phyloP scores from a whole-genome alignment of 345 rosid genomes.

The Toxicodendron radicans region DNA sequence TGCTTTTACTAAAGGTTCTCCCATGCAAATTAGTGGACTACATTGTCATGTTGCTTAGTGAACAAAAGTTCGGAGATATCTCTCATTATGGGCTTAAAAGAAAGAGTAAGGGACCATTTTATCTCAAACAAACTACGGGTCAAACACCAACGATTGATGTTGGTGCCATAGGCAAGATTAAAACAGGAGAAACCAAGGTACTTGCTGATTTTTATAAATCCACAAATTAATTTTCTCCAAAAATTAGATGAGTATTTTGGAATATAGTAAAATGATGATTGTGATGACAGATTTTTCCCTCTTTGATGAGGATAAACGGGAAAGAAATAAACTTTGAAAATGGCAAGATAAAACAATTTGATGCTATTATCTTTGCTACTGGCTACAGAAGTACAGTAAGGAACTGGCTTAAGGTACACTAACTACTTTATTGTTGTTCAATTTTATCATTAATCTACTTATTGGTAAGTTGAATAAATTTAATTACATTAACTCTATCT shows the following conservation, averaged over 20 bases:
- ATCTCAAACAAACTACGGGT: slow-evolving; percentile 9
- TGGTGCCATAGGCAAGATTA: slow-evolving; percentile 20
- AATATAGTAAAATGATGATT: background rate
- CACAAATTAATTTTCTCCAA: background rate
- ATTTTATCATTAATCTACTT: no score
- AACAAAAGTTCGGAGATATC: background rate
- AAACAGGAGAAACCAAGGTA: slow-evolving; percentile 11
- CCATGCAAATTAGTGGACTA: slow-evolving; percentile 7
- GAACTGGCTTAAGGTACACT: slow-evolving; percentile 12
- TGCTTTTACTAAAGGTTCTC: background rate
- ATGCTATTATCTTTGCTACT: slow-evolving; percentile 19
- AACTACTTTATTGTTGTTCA: no score
- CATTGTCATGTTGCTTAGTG: background rate
- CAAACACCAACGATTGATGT: slow-evolving; percentile 27
- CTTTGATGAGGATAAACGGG: slow-evolving; percentile 1
- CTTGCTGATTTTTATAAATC: background rate
- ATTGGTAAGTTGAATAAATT: background rate
- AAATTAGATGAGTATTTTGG: background rate
- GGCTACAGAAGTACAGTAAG: slow-evolving; percentile 13
- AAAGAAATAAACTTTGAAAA: background rate
- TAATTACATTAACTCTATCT: no score
- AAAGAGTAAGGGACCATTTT: slow-evolving; percentile 16
- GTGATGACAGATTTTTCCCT: background rate
- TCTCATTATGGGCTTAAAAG: background rate
- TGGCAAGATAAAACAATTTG: background rate